Percentiles rank a stretch among this genome's conserved stretches.
phyloP scores from a whole-genome alignment of 2,329 filamentous ascomycete genomes.

The Paramyrothecium roridum region DNA sequence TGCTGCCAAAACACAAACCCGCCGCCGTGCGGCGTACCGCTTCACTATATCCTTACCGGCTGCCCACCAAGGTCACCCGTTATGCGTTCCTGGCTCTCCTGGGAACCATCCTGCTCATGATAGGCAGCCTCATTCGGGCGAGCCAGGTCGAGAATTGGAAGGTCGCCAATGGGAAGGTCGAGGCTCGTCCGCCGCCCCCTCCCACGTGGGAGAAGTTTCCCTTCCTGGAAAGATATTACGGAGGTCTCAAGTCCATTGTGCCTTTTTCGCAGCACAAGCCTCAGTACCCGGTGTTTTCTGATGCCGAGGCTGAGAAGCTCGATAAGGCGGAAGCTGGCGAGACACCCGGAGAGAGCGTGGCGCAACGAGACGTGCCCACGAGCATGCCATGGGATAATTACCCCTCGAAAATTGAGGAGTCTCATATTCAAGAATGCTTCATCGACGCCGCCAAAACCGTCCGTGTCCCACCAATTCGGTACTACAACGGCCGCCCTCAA shows the following conservation, averaged over 20 bases:
- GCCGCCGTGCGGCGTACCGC: conserved; percentile 14
- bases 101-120: conserved; percentile 69
- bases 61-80: conserved; percentile 71
- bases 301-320: conserved; percentile 10
- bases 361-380: conserved; percentile 16
- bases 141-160: conserved; percentile 67
- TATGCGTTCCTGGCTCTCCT: conserved; percentile 75
- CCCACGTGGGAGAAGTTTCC: conserved; percentile 80
- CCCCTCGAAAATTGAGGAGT: conserved; percentile 37
- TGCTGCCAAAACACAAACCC: conserved; percentile 36
- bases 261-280: conserved; percentile 64
- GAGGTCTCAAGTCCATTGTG: conserved; percentile 73
- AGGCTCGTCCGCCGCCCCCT: conserved; percentile 53
- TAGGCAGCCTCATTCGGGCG: conserved; percentile 70
- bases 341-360: not conserved
- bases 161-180: conserved; percentile 49
- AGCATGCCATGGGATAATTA: conserved; percentile 33
- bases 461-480: conserved; percentile 66
- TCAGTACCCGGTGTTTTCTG: conserved; percentile 64
- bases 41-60: conserved; percentile 48
- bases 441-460: conserved; percentile 66
- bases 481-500: conserved; percentile 72
- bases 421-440: conserved; percentile 69
- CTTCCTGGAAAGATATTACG: conserved; percentile 86
- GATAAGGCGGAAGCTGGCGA: conserved; percentile 13